Percentiles rank a stretch among this genome's conserved stretches.
phyloP scores from a whole-genome alignment of 768 basidiomycete species.

The Agaricus subrufescens region DNA sequence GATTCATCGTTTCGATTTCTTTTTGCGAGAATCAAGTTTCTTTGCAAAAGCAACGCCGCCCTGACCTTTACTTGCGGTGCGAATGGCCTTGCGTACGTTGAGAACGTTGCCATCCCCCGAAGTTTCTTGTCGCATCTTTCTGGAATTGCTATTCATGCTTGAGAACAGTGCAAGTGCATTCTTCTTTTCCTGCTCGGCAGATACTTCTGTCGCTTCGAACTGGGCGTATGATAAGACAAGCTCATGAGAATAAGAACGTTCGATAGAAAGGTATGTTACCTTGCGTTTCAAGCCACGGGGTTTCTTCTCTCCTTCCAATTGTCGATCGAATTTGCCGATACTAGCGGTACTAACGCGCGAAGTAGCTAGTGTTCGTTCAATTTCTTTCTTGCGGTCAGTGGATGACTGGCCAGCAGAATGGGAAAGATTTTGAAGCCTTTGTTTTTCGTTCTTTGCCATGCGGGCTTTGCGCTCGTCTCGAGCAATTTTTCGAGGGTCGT shows the following conservation, averaged over 20 bases:
- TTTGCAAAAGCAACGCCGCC: slow-evolving; percentile 55
- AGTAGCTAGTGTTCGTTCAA: slow-evolving; percentile 73
- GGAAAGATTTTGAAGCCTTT: slow-evolving; percentile 66
- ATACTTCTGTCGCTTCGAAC: slow-evolving; percentile 82
- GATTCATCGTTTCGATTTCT: slow-evolving; percentile 2
- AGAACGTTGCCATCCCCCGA: slow-evolving; percentile 50
- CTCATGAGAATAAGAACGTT: background rate
- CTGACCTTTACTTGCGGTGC: slow-evolving; percentile 64
- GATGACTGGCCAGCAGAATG: slow-evolving; percentile 36
- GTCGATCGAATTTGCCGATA: slow-evolving; percentile 91
- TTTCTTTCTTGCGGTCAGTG: slow-evolving; percentile 59
- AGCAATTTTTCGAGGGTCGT: slow-evolving; percentile 74
- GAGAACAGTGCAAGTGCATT: slow-evolving; percentile 71
- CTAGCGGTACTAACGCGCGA: slow-evolving; percentile 86
- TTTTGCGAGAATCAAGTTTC: background rate
- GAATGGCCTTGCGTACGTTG: slow-evolving; percentile 87
- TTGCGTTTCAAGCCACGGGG: slow-evolving; percentile 87
- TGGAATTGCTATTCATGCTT: slow-evolving; percentile 68
- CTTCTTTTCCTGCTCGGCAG: slow-evolving; percentile 64
- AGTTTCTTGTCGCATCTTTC: slow-evolving; percentile 49
- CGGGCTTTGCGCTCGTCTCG: slow-evolving; percentile 77
- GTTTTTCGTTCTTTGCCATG: slow-evolving; percentile 80
- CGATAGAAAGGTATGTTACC: slow-evolving; percentile 37
- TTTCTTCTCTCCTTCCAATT: slow-evolving; percentile 89
- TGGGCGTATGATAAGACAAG: slow-evolving; percentile 23